phyloP scores from a whole-genome alignment of 768 basidiomycete genomes.

The Antrodiella citrinella region DNA sequence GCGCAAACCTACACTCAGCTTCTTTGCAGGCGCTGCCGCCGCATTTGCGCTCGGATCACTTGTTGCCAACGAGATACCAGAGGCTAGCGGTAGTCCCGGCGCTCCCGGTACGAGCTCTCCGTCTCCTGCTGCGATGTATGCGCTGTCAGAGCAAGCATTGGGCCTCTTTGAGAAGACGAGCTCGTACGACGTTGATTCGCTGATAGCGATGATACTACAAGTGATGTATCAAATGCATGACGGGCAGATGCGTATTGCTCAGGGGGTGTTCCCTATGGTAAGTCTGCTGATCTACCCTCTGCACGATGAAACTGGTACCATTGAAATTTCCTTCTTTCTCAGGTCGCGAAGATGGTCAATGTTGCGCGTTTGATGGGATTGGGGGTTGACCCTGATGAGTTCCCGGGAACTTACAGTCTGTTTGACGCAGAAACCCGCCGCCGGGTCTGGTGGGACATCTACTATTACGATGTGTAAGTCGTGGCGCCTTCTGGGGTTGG shows the following conservation, averaged over 20 bases:
- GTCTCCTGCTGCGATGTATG: constrained; percentile 32
- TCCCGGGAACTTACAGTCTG: constrained; percentile 35
- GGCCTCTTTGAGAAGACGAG: constrained; percentile 33
- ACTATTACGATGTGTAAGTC: constrained; percentile 70
- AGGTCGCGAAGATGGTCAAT: constrained; percentile 68
- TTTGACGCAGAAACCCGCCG: constrained; percentile 46
- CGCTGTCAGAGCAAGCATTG: constrained; percentile 42
- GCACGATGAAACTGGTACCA: too few species aligned
- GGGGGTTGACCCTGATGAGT: constrained; percentile 48
- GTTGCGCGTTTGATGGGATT: constrained; percentile 59
- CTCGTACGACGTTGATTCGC: constrained; percentile 46
- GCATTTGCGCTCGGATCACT: constrained; percentile 53
- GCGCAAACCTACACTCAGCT: constrained; percentile 31
- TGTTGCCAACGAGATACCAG: constrained; percentile 15
- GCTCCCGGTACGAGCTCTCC: constrained; percentile 4
- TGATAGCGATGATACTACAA: constrained; percentile 52
- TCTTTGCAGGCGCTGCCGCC: constrained; percentile 54
- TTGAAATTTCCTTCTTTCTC: constrained; percentile 1
- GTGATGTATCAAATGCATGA: constrained; percentile 47
- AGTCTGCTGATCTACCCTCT: constrained; percentile 8
- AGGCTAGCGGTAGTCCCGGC: neutral
- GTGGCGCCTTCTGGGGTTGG: too few species aligned
- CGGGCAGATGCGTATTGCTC: constrained; percentile 34
- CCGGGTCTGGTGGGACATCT: constrained; percentile 73
- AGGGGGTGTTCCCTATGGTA: constrained; percentile 37